Base-by-base conservation (phyloP, 352 stramenopile species). In the Globisporangium camurandrum region DNA sequence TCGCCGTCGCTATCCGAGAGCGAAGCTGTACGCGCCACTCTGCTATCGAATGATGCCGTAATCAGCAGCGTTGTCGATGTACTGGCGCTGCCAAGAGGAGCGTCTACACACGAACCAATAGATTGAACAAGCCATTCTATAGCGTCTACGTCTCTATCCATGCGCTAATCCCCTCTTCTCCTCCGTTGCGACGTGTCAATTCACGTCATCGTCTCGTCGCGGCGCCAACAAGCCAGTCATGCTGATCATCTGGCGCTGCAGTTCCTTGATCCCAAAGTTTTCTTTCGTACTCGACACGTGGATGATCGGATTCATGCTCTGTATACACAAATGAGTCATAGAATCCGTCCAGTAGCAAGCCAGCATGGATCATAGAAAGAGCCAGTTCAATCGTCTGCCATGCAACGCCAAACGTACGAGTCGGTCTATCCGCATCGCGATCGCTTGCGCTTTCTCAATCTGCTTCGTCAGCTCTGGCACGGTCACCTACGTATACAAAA, bases 261-360 rank as follows among this genome's bases (percentile, higher is more conserved):
- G 55, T 56, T 90, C 77, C 9, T 75, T 78, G 17, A 93, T 68
- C 7, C 82, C 82, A 65, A 89, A 83, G 39, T 62, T 59, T 45
- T 89, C 69, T 47, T 91, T 90, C 11, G 79, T 78, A 61, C 82
- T 93, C 37, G 68, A 78, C 20, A 89, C 73, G 39, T 90, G 76
- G 30, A 91, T 73, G 43, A 89, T 70, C 26, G 82, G 82, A 50
- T 93, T 83, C 82, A 93, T 93, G 56, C 60, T 79, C 79, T 87
- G 54, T 23, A 22, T 59, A 40, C 36, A 49, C 16, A 43, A 20
- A 4, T 12, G 24, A n/a, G 27, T 41, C 44, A 48, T 2, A 59
- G 11, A 31, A 27, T 9, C 7, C 36, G 30, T 6, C 26, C 33
- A 10, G 14, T 11, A 39, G n/a, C 23, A 42, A 49, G 34, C 20